Evolutionary conservation across 2,329 filamentous ascomycete genomes (phyloP).

Genomic region (Gnomoniopsis smithogilvyi): DNA sequence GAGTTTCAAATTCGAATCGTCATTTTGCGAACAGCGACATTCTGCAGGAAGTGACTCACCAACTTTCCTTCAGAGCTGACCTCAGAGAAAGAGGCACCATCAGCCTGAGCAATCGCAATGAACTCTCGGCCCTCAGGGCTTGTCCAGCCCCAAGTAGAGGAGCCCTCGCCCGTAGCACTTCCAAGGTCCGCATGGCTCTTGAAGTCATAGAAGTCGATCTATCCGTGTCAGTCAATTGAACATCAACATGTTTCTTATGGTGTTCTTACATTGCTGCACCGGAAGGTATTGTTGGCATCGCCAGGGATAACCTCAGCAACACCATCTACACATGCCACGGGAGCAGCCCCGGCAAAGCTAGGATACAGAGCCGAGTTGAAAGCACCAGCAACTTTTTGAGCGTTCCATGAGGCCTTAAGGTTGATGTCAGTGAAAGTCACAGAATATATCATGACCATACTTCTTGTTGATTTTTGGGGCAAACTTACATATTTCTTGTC

Average conservation of each 20-base stretch:
- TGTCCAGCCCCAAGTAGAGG: conserved; percentile 46
- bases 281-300: conserved; percentile 44
- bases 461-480: too few species aligned
- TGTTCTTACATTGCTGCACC: conserved; percentile 40
- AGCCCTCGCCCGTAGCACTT: conserved; percentile 33
- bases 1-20: neutral
- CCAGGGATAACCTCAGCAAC: conserved; percentile 41
- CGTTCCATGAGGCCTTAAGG: conserved; percentile 2
- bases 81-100: conserved; percentile 49
- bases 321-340: conserved; percentile 37
- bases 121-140: conserved; percentile 46
- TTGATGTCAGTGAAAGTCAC: neutral
- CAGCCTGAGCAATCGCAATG: conserved; percentile 44
- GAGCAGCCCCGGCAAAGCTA: neutral
- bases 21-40: too few species aligned
- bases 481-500: conserved; percentile 8
- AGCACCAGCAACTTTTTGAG: neutral
- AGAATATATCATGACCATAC: neutral
- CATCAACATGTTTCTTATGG: neutral
- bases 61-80: conserved; percentile 41
- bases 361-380: conserved; percentile 1
- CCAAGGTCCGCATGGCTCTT: conserved; percentile 51
- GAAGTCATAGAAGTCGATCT: conserved; percentile 51
- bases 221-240: neutral
- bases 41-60: neutral